Percentiles rank a stretch among this genome's conserved stretches.
phyloP scores from a whole-genome alignment of 352 stramenopile genomes.

The Phytophthora kernoviae region DNA sequence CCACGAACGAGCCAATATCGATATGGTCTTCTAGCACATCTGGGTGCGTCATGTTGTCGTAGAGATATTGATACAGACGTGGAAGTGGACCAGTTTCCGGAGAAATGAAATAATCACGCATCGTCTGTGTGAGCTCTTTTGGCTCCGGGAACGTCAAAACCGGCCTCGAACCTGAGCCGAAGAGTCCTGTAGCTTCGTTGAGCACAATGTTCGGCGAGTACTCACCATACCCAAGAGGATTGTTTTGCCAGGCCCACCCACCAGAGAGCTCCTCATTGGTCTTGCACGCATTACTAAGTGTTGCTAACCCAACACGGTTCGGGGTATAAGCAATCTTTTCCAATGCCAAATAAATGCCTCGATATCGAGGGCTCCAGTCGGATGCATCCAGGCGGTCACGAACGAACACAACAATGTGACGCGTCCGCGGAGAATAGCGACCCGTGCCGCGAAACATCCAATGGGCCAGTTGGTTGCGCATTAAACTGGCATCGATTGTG shows the following conservation, averaged over 20 bases:
- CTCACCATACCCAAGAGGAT: constrained; percentile 52
- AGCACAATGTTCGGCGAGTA: constrained; percentile 66
- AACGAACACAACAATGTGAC: constrained; percentile 64
- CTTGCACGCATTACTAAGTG: constrained; percentile 36
- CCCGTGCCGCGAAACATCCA: constrained; percentile 69
- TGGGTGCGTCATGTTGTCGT: constrained; percentile 65
- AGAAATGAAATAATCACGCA: constrained; percentile 69
- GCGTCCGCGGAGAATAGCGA: constrained; percentile 60
- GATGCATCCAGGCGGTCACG: constrained; percentile 30
- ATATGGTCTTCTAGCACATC: constrained; percentile 55
- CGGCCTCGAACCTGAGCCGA: constrained; percentile 56
- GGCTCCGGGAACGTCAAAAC: constrained; percentile 51
- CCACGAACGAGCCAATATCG: constrained; percentile 70
- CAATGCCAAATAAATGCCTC: constrained; percentile 63
- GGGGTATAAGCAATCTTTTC: constrained; percentile 67
- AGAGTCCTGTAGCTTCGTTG: constrained; percentile 61
- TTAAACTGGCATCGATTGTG: constrained; percentile 59
- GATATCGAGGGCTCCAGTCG: constrained; percentile 48
- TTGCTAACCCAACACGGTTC: constrained; percentile 52
- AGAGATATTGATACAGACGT: constrained; percentile 62
- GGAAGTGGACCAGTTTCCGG: constrained; percentile 53
- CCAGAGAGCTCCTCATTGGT: constrained; percentile 47
- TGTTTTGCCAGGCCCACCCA: constrained; percentile 73
- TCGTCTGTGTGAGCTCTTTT: constrained; percentile 52
- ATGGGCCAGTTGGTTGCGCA: constrained; percentile 74